Conservation (phyloP, 495 filamentous ascomycete species). For the Hamigera avellanea region DNA sequence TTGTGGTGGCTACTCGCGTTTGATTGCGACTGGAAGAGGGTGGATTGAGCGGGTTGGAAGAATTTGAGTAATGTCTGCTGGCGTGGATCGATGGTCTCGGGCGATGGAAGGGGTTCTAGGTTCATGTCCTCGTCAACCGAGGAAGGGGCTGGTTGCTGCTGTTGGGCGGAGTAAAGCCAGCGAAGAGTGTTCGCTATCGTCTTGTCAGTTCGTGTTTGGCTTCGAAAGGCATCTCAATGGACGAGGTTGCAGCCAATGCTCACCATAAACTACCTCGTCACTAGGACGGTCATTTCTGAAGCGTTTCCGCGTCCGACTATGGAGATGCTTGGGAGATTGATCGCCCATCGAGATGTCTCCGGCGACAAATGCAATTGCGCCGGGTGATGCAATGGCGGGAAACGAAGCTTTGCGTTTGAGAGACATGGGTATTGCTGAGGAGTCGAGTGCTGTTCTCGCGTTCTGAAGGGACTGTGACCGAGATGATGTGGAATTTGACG, state of each 20-base stretch:
- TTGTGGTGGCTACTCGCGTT: constrained; percentile 6
- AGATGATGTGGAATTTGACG: not conserved
- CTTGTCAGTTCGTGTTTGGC: constrained; percentile 8
- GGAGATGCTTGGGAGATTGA: constrained; percentile 27
- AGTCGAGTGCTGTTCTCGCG: too few species aligned
- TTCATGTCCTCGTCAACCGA: constrained; percentile 19
- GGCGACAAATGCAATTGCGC: constrained; percentile 14
- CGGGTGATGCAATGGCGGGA: constrained; percentile 20
- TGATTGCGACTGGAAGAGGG: constrained; percentile 4
- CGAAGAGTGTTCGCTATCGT: constrained; percentile 33
- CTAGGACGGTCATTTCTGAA: constrained; percentile 37
- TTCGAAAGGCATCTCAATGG: not conserved
- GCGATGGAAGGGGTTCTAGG: constrained; percentile 5
- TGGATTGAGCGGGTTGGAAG: constrained; percentile 26
- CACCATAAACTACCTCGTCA: constrained; percentile 35
- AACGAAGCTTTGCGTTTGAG: constrained; percentile 42
- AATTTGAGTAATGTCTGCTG: constrained; percentile 33
- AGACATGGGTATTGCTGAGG: constrained; percentile 22
- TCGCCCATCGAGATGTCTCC: constrained; percentile 11
- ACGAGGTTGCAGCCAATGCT: constrained; percentile 6
- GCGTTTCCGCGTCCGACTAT: constrained; percentile 42
- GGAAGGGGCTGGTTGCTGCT: constrained; percentile 11
- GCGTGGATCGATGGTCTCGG: constrained; percentile 28
- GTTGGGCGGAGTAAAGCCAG: constrained; percentile 30
- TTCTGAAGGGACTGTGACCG: not conserved